A percentile compares a stretch with the other conserved stretches of the same genome.
These are phyloP conservation scores for Boletus rubroflammeus DNA, from an alignment of 768 basidiomycete genomes.

Conservation along the genomic window DNA sequence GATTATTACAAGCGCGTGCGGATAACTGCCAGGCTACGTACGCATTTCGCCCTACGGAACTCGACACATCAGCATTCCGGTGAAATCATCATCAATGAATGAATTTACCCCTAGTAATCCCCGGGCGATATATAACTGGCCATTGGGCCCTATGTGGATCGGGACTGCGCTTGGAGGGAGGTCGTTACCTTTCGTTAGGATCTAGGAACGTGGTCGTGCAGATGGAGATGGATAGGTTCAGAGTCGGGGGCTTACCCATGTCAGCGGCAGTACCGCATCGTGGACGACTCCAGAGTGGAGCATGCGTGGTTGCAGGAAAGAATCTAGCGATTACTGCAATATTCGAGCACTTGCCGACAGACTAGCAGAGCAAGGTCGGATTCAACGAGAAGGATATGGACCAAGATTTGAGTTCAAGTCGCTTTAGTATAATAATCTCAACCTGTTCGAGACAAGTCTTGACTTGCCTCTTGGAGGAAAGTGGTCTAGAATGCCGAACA, in stretches of 20 bases:
- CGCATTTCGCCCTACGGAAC: constrained; percentile 17
- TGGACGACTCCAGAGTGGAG: neutral
- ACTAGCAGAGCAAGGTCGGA: neutral
- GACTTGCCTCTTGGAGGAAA: no score
- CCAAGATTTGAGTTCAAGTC: neutral
- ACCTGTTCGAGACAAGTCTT: neutral
- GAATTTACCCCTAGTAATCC: constrained; percentile 11
- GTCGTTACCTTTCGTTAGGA: constrained; percentile 13
- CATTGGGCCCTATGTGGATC: neutral
- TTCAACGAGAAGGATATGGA: neutral
- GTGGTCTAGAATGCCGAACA: neutral
- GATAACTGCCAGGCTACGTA: neutral
- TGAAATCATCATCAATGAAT: neutral
- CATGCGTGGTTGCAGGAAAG: neutral
- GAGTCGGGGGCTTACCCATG: constrained; percentile 12
- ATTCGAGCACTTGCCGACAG: neutral
- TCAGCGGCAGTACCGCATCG: constrained; percentile 6
- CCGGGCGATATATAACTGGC: constrained; percentile 20
- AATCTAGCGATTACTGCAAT: no score
- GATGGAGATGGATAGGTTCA: neutral
- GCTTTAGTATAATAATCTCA: neutral
- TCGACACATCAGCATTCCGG: constrained; percentile 1
- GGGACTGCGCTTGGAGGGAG: constrained; percentile 23
- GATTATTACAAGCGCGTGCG: neutral
- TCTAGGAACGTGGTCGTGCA: constrained; percentile 1